A percentile compares a stretch with the other conserved stretches of the same genome.
phyloP scores from a whole-genome alignment of 352 stramenopile genomes.

The Globisporangium recalcitrans region DNA sequence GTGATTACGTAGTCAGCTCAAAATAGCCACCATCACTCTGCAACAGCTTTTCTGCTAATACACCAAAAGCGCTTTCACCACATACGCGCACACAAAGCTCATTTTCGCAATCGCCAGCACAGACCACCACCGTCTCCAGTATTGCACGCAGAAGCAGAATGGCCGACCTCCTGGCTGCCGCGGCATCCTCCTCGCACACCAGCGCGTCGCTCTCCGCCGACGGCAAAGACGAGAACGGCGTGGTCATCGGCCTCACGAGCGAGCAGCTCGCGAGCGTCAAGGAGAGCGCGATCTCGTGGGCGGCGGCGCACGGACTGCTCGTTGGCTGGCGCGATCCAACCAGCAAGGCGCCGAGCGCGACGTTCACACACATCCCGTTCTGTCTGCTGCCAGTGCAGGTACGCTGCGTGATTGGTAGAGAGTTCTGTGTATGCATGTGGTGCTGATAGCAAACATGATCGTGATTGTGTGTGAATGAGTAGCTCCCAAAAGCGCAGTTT shows the following conservation, averaged over 20 bases:
- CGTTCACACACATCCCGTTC: slow-evolving; percentile 77
- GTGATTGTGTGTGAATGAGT: background rate
- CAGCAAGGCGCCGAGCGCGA: slow-evolving; percentile 25
- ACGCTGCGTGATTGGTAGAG: background rate
- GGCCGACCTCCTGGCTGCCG: slow-evolving; percentile 41
- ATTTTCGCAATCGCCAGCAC: no score
- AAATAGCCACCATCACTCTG: no score
- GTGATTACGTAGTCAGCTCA: no score
- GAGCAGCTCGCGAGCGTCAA: slow-evolving; percentile 46
- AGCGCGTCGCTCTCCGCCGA: background rate
- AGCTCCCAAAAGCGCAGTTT: slow-evolving; percentile 55
- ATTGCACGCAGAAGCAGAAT: no score
- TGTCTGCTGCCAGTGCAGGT: slow-evolving; percentile 63
- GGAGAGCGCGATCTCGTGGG: slow-evolving; percentile 70
- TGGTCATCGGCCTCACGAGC: slow-evolving; percentile 33
- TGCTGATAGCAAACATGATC: background rate
- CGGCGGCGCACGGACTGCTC: slow-evolving; percentile 66
- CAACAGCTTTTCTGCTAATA: no score
- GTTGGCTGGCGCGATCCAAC: slow-evolving; percentile 48
- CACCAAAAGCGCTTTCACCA: no score
- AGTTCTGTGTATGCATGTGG: background rate
- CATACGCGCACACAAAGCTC: no score
- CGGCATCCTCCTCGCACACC: slow-evolving; percentile 21
- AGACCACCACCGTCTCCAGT: no score
- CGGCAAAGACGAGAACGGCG: slow-evolving; percentile 22